Base-by-base conservation (phyloP, 352 stramenopile genomes). In the Phytophthora boehmeriae region DNA sequence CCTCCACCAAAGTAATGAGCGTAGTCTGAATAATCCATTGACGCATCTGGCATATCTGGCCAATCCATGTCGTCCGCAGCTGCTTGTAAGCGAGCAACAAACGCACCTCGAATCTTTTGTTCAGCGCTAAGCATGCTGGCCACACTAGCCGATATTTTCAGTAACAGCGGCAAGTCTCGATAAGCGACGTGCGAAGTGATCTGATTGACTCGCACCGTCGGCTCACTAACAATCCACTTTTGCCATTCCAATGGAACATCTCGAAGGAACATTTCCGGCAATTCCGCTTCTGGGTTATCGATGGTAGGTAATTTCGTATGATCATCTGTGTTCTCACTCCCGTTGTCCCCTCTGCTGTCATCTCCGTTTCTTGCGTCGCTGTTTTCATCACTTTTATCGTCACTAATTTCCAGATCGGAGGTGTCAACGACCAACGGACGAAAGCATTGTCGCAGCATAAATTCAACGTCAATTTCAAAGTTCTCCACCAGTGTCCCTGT, bases 131-230 rank as follows among this genome's bases (percentile, higher is more conserved):
- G 54, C 43, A 83, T 66, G 45, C 62, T 80, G 27, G 52, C 58
- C 11, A 88, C 48, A 4, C 62, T 71, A 0, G 66, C 50, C 38
- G 46, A 66, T 39, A 90, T 83, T 46, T 83, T 88, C 38, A 92
- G 54, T 30, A 94, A 54, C 14, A 89, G 48, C 8, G 85, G 83
- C 35, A 94, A 59, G 45, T 94, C 85, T 51, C 80, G 83, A 48
- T 90, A 94, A 5, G 85, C 78, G 1, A 93, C 43, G 32, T 75
- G 68, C 8, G 80, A 89, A n/a, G 68, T 53, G 23, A 93, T 80
- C 25, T 78, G 44, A 8, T 82, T 71, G n/a, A 93, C 54, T 5
- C 62, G 53, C 27, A 89, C 52, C 27, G 54, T 75, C 17, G 71
- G 66, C 19, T 83, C 65, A 32, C 75, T 63, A 13, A 72, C 42